These are phyloP conservation scores for Ogataea philodendri DNA, from an alignment of 805 yeast species.

Conservation along the genomic window DNA sequence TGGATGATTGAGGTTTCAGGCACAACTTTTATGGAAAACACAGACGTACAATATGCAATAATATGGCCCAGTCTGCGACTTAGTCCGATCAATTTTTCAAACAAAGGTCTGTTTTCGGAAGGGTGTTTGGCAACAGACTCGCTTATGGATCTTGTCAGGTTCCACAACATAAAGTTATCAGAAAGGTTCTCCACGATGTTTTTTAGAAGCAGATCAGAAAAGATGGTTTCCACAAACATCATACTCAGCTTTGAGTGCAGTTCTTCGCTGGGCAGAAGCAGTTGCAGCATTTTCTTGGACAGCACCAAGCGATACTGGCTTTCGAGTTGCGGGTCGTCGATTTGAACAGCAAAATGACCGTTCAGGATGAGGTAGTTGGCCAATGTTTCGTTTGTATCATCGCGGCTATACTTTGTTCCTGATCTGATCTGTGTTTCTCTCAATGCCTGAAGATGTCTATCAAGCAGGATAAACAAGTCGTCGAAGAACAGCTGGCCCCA, in stretches of 20 bases:
- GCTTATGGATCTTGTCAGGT: constrained; percentile 33
- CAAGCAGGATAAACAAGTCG: constrained; percentile 42
- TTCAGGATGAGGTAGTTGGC: constrained; percentile 18
- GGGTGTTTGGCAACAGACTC: constrained; percentile 3
- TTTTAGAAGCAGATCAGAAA: constrained; percentile 42
- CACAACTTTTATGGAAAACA: constrained; percentile 18
- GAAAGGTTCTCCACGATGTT: constrained; percentile 43
- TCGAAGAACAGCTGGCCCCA: constrained; percentile 40
- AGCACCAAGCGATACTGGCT: constrained; percentile 37
- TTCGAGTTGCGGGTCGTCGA: constrained; percentile 21
- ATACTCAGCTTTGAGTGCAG: constrained; percentile 38
- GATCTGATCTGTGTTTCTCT: constrained; percentile 7
- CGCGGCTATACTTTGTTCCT: constrained; percentile 19
- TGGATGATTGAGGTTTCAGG: constrained; percentile 14
- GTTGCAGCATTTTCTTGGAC: constrained; percentile 34
- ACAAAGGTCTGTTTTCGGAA: constrained; percentile 1
- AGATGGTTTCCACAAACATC: constrained; percentile 38
- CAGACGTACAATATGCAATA: constrained; percentile 32
- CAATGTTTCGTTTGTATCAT: constrained; percentile 12
- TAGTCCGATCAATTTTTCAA: constrained; percentile 13
- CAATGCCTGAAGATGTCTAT: constrained; percentile 26
- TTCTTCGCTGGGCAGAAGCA: constrained; percentile 42
- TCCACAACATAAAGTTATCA: constrained; percentile 54
- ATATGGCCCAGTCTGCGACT: constrained; percentile 25
- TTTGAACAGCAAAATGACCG: constrained; percentile 25